Percentiles rank a stretch among this genome's conserved stretches.
These are phyloP conservation scores for Paecilomyces fulvus DNA, from an alignment of 2,329 filamentous ascomycete species.

Conservation along the genomic window DNA sequence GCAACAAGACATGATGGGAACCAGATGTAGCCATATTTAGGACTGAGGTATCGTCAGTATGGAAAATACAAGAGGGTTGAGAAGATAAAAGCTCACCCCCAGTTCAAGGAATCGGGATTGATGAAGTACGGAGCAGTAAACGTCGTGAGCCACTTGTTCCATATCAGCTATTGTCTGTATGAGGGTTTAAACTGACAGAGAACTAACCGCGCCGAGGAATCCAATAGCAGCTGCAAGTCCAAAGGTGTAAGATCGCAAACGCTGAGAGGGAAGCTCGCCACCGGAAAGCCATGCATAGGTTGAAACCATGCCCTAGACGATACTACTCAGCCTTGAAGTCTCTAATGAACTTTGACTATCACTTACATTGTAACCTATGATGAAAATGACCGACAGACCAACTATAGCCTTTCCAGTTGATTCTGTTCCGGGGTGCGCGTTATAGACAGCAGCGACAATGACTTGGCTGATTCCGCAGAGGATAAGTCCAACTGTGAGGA, in stretches of 20 bases:
- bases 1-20: constrained; percentile 16
- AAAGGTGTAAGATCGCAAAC: constrained; percentile 50
- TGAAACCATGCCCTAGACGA: constrained; percentile 39
- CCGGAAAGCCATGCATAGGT: constrained; percentile 51
- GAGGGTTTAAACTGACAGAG: background rate
- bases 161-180: background rate
- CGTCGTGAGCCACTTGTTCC: constrained; percentile 42
- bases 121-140: constrained; percentile 55
- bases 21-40: constrained; percentile 52
- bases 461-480: constrained; percentile 49
- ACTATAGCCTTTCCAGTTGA: constrained; percentile 36
- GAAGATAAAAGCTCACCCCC: constrained; percentile 30
- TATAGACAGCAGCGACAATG: constrained; percentile 46
- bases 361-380: constrained; percentile 42
- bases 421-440: constrained; percentile 28
- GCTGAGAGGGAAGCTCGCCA: constrained; percentile 50
- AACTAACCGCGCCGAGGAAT: constrained; percentile 42
- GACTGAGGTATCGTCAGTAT: constrained; percentile 13
- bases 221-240: constrained; percentile 46
- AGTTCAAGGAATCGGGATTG: constrained; percentile 45
- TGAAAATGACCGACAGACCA: constrained; percentile 46
- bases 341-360: background rate
- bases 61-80: background rate
- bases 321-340: background rate
- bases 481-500: constrained; percentile 44